Evolutionary conservation across 2,329 filamentous ascomycete species (phyloP), one percentile per base, ranked within the genome.

Genomic region (Penicillium sp.): DNA sequence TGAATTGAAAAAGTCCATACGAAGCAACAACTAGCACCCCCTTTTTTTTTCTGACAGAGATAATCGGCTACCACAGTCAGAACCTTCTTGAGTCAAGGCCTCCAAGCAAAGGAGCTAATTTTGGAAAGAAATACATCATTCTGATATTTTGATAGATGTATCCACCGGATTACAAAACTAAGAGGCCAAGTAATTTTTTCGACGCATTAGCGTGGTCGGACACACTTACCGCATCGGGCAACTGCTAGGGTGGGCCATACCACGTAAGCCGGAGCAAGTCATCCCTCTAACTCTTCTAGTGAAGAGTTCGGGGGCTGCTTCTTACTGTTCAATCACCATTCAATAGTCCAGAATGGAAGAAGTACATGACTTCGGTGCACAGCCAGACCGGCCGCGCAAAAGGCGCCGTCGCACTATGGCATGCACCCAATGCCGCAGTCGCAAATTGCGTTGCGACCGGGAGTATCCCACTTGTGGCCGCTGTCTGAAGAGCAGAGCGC

Each of bases 371-470:
- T 52, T 60, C 11, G 56, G 47, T 23, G n/a, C 16, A 25, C 64
- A 57, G 52, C 57, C 65, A 33, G 68, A 68, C 9, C 67, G 70
- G 44, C 70, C 70, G 54, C 73, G 73, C 29, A 76, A 76, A 62
- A 65, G 75, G 29, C 71, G 72, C 55, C 65, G 75, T 23, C 70
- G 75, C 25, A 75, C 76, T 10, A 70, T 77, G 61, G 75, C 76
- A 16, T 78, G 76, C 59, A 70, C 71, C 19, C 75, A 74, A 35
- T 78, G 76, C 59, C 74, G 76, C 54, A 73, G 68, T 54, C 67
- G 76, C 46, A 78, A 78, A 60, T 64, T 78, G 33, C 75, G 73
- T 57, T 78, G 76, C 56, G 76, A 78, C 59, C 72, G 76, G 35
- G 72, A 73, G 33, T 77, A 75, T 67, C 76, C 76, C 10, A 67